Evolutionary conservation across 257 asterid genomes (phyloP), one percentile per base, ranked within the genome.

Genomic region (Avicennia marina): DNA sequence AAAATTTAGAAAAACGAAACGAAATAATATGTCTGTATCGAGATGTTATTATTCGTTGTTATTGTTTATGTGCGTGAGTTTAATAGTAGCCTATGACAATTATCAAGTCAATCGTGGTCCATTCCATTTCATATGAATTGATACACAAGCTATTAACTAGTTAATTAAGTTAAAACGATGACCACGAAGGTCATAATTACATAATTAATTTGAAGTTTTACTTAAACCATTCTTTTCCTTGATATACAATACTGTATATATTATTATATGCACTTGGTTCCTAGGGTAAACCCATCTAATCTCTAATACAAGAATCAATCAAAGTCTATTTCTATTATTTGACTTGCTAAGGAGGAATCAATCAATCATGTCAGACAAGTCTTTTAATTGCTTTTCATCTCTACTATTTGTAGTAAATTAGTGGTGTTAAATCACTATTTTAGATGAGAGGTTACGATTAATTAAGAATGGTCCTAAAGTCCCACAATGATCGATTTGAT

Each of bases 61-160:
- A 20, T 44, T 24, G 34, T 0, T 31, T 25, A 25, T 25, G 54
- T n/a, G n/a, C 39, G n/a, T 26, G 56, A 50, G 12, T 25, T n/a
- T 26, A 16, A 1, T 27, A 26, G 13, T 13, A 17, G 22, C 7
- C 15, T 17, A 42, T 27, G 20, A 21, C 43, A 40, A 57, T 31
- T 58, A 20, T 58, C 22, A 31, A 58, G 54, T 44, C 24, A 31
- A 58, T 20, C 7, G 53, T 17, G 32, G 54, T 58, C 64, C 55
- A 44, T 21, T 22, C 21, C 26, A 20, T 16, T 3, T 58, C 42
- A 19, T 10, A 19, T 15, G 4, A 2, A 26, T 3, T 6, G 45
- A 42, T n/a, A 19, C 50, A 19, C 7, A n/a, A 25, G 16, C 2
- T 18, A 43, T 12, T 46, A 48, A 48, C 25, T 48, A 48, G 20